Conservation (phyloP, 371 early-diverging fungal species). For the Cladochytrium tenue region DNA sequence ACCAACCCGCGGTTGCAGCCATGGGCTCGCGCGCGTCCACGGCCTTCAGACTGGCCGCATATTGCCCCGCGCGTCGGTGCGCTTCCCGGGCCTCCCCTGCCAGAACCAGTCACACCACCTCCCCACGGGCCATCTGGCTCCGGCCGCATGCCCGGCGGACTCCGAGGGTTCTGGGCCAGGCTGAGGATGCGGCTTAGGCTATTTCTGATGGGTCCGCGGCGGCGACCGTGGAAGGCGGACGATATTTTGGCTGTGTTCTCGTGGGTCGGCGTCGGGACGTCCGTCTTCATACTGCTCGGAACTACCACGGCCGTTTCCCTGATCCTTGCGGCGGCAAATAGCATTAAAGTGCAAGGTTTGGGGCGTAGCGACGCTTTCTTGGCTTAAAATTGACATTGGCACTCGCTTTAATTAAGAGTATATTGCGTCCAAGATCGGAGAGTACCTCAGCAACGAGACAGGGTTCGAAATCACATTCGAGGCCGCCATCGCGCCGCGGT, state of each 20-base stretch:
- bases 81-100: too few relatives aligned
- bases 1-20: too few relatives aligned
- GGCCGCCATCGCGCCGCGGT: constrained; percentile 88
- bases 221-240: constrained; percentile 58
- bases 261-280: constrained; percentile 71
- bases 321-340: constrained; percentile 78
- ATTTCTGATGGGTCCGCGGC: constrained; percentile 37
- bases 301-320: constrained; percentile 90
- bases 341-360: constrained; percentile 84
- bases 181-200: constrained; percentile 35
- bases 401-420: constrained; percentile 60
- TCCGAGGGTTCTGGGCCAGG: constrained; percentile 30
- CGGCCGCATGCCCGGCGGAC: too few relatives aligned
- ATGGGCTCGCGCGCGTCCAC: too few relatives aligned
- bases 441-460: constrained; percentile 73
- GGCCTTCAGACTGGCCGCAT: too few relatives aligned
- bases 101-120: too few relatives aligned
- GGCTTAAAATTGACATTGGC: too few relatives aligned
- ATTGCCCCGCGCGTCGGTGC: too few relatives aligned
- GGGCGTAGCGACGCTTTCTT: too few relatives aligned
- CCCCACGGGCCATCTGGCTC: too few relatives aligned
- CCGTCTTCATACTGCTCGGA: constrained; percentile 80
- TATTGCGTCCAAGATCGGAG: constrained; percentile 73
- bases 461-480: constrained; percentile 87
- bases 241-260: constrained; percentile 82